Conservation (phyloP, 441 rosid species). For the Euphorbia corollata region DNA sequence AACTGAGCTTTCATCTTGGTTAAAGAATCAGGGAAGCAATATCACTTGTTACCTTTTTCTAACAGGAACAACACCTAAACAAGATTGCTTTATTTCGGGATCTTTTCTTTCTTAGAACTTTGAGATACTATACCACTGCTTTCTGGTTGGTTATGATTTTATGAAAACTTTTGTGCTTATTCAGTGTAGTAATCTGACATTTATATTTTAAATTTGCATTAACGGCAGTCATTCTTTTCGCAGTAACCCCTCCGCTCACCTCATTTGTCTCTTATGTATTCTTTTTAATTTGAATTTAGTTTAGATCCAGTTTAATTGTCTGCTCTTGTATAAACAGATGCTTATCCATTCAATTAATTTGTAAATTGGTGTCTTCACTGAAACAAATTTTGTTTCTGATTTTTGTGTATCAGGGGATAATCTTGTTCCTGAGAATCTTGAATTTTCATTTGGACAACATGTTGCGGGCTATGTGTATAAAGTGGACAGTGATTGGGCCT, state of each 20-base stretch:
- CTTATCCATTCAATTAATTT: not conserved
- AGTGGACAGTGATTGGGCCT: conserved; percentile 84
- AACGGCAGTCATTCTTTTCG: not conserved
- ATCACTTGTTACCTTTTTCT: not conserved
- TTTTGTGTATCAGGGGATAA: conserved; percentile 31
- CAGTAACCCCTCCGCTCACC: not conserved
- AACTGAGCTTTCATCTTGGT: not conserved
- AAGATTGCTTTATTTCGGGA: not conserved
- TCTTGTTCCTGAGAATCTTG: conserved; percentile 30
- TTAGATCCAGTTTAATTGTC: not conserved
- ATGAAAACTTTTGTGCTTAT: not conserved
- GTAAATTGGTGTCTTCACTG: not conserved
- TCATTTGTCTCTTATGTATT: not conserved
- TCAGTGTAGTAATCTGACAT: not conserved
- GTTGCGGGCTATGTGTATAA: conserved; percentile 78
- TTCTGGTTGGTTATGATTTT: not conserved
- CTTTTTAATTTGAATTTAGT: not conserved
- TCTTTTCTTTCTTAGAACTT: not conserved
- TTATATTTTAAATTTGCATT: not conserved
- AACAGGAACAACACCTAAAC: not conserved
- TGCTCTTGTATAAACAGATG: not conserved
- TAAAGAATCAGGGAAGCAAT: not conserved
- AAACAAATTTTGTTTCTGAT: conserved; percentile 32
- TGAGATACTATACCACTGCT: not conserved
- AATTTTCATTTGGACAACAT: conserved; percentile 49